Conservation (phyloP, 257 asterid genomes). For the Datura wrightii region DNA sequence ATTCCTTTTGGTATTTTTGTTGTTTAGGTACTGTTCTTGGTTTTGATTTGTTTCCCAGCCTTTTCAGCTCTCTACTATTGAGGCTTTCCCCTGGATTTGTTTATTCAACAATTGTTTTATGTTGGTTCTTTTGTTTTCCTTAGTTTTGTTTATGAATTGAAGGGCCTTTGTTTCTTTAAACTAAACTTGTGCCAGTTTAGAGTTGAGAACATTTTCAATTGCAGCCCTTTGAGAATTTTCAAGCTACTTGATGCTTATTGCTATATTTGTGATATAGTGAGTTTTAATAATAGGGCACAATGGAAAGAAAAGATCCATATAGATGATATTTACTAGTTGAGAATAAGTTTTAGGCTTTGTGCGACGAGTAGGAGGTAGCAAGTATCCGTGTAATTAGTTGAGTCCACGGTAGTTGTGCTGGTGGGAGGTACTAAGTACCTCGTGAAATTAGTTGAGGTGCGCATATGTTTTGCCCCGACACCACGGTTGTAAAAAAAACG, state of each 20-base stretch:
- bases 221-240: background rate
- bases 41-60: constrained; percentile 23
- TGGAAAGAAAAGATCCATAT: background rate
- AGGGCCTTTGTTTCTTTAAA: background rate
- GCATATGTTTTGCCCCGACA: background rate
- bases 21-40: constrained; percentile 19
- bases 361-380: background rate
- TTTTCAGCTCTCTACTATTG: constrained; percentile 3
- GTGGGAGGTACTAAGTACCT: background rate
- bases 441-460: background rate
- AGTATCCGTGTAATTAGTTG: too few relatives aligned
- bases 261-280: background rate
- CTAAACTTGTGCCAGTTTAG: too few relatives aligned
- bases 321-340: background rate
- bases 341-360: background rate
- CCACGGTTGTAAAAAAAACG: background rate
- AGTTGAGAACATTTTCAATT: too few relatives aligned
- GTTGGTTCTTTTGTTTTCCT: constrained; percentile 8
- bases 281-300: background rate
- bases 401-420: background rate
- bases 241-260: background rate
- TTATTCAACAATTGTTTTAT: background rate
- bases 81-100: background rate
- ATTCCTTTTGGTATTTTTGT: background rate
- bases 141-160: background rate